Evolutionary conservation across 306 rosid species (phyloP).

Genomic region (Castanea crenata): DNA sequence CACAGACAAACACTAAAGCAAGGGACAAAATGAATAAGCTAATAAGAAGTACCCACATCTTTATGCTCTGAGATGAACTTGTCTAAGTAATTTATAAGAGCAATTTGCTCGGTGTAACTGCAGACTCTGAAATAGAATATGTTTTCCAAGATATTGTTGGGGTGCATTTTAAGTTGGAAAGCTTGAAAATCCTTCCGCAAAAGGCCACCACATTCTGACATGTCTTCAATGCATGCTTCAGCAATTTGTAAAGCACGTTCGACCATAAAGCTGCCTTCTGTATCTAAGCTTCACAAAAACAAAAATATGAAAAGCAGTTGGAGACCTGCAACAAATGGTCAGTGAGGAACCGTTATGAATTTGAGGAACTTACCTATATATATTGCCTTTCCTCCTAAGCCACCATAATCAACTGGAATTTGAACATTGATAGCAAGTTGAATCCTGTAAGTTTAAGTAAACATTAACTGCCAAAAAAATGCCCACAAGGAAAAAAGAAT

Average conservation of each 20-base stretch:
- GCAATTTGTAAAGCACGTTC: constrained; percentile 90
- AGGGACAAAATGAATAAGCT: not conserved
- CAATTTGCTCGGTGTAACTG: constrained; percentile 92
- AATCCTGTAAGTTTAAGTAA: constrained; percentile 55
- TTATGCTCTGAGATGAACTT: constrained; percentile 77
- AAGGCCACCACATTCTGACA: constrained; percentile 52
- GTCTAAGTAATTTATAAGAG: constrained; percentile 77
- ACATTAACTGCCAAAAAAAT: constrained; percentile 7
- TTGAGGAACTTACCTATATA: constrained; percentile 63
- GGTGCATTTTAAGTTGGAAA: constrained; percentile 47
- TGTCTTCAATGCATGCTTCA: constrained; percentile 77
- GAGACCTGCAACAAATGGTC: constrained; percentile 8
- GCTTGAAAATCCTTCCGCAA: constrained; percentile 48
- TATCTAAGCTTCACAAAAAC: constrained; percentile 52
- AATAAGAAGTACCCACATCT: constrained; percentile 24
- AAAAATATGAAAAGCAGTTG: constrained; percentile 17
- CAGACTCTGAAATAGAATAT: constrained; percentile 80
- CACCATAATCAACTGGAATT: constrained; percentile 78
- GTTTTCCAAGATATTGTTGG: constrained; percentile 66
- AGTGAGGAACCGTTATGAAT: constrained; percentile 5
- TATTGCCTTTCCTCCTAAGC: constrained; percentile 86
- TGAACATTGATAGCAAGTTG: constrained; percentile 95
- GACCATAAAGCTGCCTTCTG: constrained; percentile 96
- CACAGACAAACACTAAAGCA: not conserved
- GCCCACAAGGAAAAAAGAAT: not conserved